Evolutionary conservation across 2,329 filamentous ascomycete species (phyloP), one percentile per base, ranked within the genome.

Genomic region (Colletotrichum tamarilloi): DNA sequence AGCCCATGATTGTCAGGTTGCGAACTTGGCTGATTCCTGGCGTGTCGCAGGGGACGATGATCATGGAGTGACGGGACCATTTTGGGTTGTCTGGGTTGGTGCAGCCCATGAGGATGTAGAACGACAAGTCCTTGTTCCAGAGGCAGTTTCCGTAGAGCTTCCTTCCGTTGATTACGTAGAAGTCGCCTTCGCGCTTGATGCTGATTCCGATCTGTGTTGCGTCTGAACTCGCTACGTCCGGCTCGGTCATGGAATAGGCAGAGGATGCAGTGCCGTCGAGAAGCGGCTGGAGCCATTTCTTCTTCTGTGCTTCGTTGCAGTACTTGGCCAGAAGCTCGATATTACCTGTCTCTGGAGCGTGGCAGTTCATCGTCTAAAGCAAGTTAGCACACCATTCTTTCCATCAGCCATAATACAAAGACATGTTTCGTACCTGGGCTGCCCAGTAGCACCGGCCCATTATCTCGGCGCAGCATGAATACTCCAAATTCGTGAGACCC

Each of bases 31-130:
- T 97, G 79, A 98, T 93, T 70, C 97, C 97, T n/a, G 93, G 93
- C 1, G 94, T 91, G 77, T 90, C 88, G 28, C 94, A 91, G 2
- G 95, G 94, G 22, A 98, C 96, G 42, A 98, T 88, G 65, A 98
- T 90, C 75, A 98, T 95, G 30, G 95, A 98, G 84, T 98, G 97
- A 81, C 98, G 95, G 79, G 90, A 90, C 89, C 98, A 97, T 32
- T 91, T 92, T 74, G 88, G 84, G 86, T 97, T 93, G 76, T 86
- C 85, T 56, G 93, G 87, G 80, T 97, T 94, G 16, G 91, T 93
- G 88, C 98, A 98, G 84, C 95, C 97, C 94, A 99, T 97, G 78
- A 98, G 95, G 75, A 99, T 92, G 86, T 98, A 98, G 82, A 98
- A 88, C 83, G 93, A 89, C 88, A 74, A 52, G 22, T 72, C 72